A percentile compares a stretch with the other conserved stretches of the same genome.
These are phyloP conservation scores for Plasmodium coatneyi DNA, from an alignment of 169 alveolate genomes.

Conservation along the genomic window DNA sequence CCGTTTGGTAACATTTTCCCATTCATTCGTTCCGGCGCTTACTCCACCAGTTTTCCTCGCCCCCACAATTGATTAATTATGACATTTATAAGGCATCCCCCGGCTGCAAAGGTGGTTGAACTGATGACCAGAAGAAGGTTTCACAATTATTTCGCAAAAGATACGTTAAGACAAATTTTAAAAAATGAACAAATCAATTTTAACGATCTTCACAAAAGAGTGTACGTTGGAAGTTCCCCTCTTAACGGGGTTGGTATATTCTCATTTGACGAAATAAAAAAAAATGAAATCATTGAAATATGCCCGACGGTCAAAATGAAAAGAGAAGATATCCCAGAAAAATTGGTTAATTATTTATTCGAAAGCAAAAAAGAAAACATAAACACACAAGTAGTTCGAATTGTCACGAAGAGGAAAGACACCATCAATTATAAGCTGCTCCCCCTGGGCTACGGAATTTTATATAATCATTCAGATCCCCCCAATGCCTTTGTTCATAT, in stretches of 20 bases:
- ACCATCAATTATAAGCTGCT: conserved; percentile 21
- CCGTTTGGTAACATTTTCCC: not conserved
- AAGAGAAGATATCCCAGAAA: conserved; percentile 53
- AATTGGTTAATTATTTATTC: conserved; percentile 30
- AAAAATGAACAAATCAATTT: conserved; percentile 28
- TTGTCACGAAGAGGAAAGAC: not conserved
- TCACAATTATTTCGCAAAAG: conserved; percentile 54
- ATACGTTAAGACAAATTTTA: conserved; percentile 2
- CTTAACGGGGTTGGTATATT: conserved; percentile 40
- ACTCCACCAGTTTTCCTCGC: not conserved
- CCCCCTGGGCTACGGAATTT: conserved; percentile 64
- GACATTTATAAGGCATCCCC: not conserved
- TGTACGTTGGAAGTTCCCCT: conserved; percentile 30
- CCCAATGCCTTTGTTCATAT: conserved; percentile 69
- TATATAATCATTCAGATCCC: conserved; percentile 51
- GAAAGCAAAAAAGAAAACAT: conserved; percentile 8
- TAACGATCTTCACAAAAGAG: conserved; percentile 33
- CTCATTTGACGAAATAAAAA: conserved; percentile 14
- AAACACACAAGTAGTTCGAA: conserved; percentile 18
- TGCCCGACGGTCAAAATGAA: conserved; percentile 41
- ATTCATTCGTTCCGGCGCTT: not conserved
- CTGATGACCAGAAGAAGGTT: conserved; percentile 19
- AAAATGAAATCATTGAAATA: conserved; percentile 60
- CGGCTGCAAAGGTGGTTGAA: not conserved
- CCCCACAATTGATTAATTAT: not conserved